Conservation (phyloP, 768 basidiomycete species). For the Podaxis sp. region DNA sequence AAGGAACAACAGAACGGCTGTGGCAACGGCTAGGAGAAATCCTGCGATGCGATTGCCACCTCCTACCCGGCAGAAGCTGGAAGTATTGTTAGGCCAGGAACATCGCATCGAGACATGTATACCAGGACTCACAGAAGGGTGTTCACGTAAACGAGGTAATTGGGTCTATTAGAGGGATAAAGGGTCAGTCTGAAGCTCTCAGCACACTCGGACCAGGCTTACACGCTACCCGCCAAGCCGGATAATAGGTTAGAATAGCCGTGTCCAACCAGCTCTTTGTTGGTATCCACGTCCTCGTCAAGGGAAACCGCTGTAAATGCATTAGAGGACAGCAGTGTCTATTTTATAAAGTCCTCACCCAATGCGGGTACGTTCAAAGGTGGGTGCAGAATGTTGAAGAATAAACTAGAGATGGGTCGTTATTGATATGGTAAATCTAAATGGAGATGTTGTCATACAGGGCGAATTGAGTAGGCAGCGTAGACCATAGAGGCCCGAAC, state of each 20-base stretch:
- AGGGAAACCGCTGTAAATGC: constrained; percentile 72
- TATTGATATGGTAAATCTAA: neutral
- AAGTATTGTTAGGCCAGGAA: neutral
- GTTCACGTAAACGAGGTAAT: constrained; percentile 88
- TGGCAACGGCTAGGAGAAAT: constrained; percentile 79
- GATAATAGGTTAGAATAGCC: constrained; percentile 88
- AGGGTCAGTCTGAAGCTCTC: neutral
- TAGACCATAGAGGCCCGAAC: constrained; percentile 72
- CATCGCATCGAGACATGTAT: neutral
- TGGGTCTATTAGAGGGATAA: constrained; percentile 50
- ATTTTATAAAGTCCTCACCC: constrained; percentile 39
- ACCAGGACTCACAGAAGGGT: constrained; percentile 59
- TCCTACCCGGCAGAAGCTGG: constrained; percentile 89
- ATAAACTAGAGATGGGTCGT: constrained; percentile 44
- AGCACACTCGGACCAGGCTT: neutral
- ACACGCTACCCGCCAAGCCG: constrained; percentile 81
- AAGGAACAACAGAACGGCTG: constrained; percentile 66
- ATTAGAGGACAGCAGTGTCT: neutral
- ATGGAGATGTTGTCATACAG: constrained; percentile 48
- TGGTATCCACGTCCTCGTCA: constrained; percentile 84
- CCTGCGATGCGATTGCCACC: constrained; percentile 84
- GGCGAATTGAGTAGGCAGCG: constrained; percentile 93
- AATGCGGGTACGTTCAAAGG: constrained; percentile 89
- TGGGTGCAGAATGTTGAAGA: constrained; percentile 84
- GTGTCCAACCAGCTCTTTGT: constrained; percentile 90